Conservation (phyloP, 1,139 yeast genomes). For the Saccharomycopsis crataegensis region DNA sequence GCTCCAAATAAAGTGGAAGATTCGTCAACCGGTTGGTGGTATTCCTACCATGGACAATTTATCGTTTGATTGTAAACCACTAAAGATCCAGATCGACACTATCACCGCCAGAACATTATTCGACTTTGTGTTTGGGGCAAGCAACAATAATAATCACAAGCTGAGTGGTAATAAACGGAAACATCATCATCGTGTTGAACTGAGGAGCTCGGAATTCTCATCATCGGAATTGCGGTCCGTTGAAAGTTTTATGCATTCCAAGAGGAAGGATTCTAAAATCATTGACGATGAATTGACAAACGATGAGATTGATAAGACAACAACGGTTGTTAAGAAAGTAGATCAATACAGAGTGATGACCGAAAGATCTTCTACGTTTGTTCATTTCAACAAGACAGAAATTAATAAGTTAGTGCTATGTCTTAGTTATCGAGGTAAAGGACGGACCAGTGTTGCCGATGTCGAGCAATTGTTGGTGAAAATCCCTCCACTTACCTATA, state of each 20-base stretch:
- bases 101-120: conserved; percentile 49
- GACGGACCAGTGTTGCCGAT: conserved; percentile 49
- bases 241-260: too few species aligned
- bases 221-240: too few species aligned
- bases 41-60: conserved; percentile 51
- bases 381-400: conserved; percentile 45
- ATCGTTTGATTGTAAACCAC: conserved; percentile 45
- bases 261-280: too few species aligned
- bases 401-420: conserved; percentile 41
- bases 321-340: neutral
- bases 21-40: conserved; percentile 64
- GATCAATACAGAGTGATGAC: conserved; percentile 41
- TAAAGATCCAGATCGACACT: conserved; percentile 54
- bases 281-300: too few species aligned
- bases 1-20: conserved; percentile 50
- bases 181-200: neutral
- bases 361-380: conserved; percentile 47
- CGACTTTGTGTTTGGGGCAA: conserved; percentile 35
- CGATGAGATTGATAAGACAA: too few species aligned
- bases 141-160: conserved; percentile 29
- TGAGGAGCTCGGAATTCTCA: neutral
- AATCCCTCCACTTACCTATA: conserved; percentile 46
- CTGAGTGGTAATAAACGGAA: neutral
- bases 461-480: conserved; percentile 50
- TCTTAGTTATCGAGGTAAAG: conserved; percentile 54